Evolutionary conservation across 441 rosid species (phyloP).

Genomic region (Rhodomyrtus psidioides): DNA sequence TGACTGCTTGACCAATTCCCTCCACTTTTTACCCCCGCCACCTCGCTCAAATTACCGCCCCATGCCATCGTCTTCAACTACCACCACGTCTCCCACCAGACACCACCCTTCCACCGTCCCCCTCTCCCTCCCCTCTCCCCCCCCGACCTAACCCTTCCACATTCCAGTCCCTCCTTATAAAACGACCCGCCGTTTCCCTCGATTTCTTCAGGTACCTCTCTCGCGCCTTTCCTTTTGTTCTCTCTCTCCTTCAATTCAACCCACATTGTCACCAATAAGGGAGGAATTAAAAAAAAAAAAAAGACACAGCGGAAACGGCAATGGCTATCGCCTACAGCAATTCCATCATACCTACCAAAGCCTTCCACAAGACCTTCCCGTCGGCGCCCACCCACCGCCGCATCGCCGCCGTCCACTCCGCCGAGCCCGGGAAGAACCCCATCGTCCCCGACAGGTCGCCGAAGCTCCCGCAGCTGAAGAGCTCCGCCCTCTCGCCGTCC

Average conservation of each 20-base stretch:
- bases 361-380: background rate
- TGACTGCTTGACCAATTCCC: background rate
- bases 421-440: constrained; percentile 42
- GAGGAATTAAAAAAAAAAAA: too few relatives aligned
- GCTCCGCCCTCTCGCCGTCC: constrained; percentile 6
- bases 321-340: background rate
- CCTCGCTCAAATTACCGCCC: background rate
- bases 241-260: background rate
- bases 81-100: background rate
- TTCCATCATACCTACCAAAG: background rate
- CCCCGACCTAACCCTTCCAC: background rate
- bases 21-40: background rate
- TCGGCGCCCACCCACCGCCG: constrained; percentile 8
- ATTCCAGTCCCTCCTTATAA: background rate
- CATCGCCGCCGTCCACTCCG: constrained; percentile 52
- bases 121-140: background rate
- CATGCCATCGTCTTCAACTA: background rate
- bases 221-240: background rate
- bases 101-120: background rate
- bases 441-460: constrained; percentile 22
- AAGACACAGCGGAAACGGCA: background rate
- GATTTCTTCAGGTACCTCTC: background rate
- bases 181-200: background rate
- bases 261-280: background rate
- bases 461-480: background rate